Base-by-base conservation (phyloP, 768 basidiomycete genomes). In the Xanthoconium stramineum region DNA sequence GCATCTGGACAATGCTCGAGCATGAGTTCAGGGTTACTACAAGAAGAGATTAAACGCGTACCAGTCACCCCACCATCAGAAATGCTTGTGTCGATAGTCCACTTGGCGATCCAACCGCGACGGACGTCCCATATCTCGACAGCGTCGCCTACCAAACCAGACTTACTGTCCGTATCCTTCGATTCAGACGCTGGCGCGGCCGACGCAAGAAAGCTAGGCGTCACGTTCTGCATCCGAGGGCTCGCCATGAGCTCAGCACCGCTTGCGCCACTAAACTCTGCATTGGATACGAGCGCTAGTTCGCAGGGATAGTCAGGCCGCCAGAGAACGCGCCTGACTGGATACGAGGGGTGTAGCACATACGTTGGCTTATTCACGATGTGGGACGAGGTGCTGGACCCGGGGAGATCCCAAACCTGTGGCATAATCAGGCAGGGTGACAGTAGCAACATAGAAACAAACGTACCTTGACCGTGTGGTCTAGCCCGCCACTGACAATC, bases 121-220 rank as follows among this genome's bases (percentile, higher is more conserved):
- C 91, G 77, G 2, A 89, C 88, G 67, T 94, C 91, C 92, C 92
- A 94, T 24, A 94, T 85, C 63, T 93, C 91, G 32, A 91, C 77
- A 0, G 83, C 74, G 63, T 91, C 86, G 3, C 84, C 81, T 3
- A 62, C 48, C 12, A 42, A 40, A 3, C 57, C 45, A 17, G 45
- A 2, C 29, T 57, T 69, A 5, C 62, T 60, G 2, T 62, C 60
- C 19, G 49, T 47, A 1, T 61, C 61, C 7, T 62, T 66, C 8
- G 49, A 48, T 11, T 69, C 69, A 6, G 44, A 43, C 5, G 19
- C 50, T 4, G 61, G 55, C 30, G 29, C 28, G 3, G 37, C 52
- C 15, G 51, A 52, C 29, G 57, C 52, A 28, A 70, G 56, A 38
- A 72, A 64, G 32, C 58, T 65, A 57, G 61, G 60, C 13, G 48